Evolutionary conservation across 495 filamentous ascomycete species (phyloP).

Genomic region (Penicillium paxilli): DNA sequence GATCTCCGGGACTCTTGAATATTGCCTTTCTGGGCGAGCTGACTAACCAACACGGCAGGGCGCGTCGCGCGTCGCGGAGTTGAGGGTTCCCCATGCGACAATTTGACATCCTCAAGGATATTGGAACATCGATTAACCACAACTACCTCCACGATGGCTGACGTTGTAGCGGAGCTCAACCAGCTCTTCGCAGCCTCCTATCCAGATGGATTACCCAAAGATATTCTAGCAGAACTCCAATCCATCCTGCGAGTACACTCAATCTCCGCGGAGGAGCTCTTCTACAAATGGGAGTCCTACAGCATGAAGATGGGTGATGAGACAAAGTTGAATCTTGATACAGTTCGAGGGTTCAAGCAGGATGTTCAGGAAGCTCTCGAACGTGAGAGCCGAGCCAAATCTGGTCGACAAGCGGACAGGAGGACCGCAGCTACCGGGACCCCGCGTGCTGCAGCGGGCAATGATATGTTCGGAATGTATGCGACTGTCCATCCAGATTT

Average conservation of each 20-base stretch:
- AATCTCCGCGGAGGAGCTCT: constrained; percentile 77
- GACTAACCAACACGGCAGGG: constrained; percentile 20
- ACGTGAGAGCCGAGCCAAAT: constrained; percentile 62
- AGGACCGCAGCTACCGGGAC: constrained; percentile 56
- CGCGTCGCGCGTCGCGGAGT: constrained; percentile 16
- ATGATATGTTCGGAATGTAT: constrained; percentile 85
- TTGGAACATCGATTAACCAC: neutral
- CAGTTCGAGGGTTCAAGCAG: constrained; percentile 74
- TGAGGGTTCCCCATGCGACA: neutral
- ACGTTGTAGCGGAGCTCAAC: constrained; percentile 57
- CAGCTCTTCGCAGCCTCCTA: constrained; percentile 62
- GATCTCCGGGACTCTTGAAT: constrained; percentile 8
- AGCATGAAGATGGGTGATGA: constrained; percentile 89
- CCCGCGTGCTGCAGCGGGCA: constrained; percentile 58
- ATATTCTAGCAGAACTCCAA: constrained; percentile 74
- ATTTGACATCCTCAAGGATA: constrained; percentile 6
- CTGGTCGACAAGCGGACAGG: constrained; percentile 61
- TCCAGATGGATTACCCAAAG: constrained; percentile 60
- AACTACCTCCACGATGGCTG: constrained; percentile 21
- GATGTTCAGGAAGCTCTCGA: constrained; percentile 83
- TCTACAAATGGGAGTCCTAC: constrained; percentile 98
- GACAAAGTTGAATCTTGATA: constrained; percentile 66
- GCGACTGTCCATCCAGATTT: constrained; percentile 16
- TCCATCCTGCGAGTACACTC: constrained; percentile 82
- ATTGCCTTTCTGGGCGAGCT: constrained; percentile 18